Evolutionary conservation across 805 yeast species (phyloP).

Genomic region (Yarrowia sp.): DNA sequence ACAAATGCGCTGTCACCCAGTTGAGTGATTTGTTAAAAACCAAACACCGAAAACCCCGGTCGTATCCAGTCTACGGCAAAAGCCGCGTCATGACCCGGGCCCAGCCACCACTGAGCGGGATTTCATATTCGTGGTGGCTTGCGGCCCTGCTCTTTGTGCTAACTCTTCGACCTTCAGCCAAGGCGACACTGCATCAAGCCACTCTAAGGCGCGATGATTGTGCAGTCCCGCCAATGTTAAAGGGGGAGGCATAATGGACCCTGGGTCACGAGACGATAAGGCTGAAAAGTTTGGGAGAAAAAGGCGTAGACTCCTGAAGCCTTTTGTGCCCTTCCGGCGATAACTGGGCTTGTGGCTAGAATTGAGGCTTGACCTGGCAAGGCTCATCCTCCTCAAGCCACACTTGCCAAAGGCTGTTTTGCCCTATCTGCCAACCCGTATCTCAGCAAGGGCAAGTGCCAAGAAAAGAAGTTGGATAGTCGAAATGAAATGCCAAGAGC

Average conservation of each 20-base stretch:
- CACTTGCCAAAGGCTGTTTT: neutral
- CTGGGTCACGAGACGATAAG: neutral
- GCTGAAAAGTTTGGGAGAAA: neutral
- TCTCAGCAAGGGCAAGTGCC: neutral
- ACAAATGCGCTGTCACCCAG: too few relatives aligned
- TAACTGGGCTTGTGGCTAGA: neutral
- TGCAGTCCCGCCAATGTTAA: neutral
- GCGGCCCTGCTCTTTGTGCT: neutral
- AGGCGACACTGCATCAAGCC: slow-evolving; percentile 8
- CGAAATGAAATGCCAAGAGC: neutral
- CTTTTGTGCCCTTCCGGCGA: neutral
- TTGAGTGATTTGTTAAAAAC: too few relatives aligned
- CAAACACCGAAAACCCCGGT: too few relatives aligned
- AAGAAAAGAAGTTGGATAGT: neutral
- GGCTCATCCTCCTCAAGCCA: neutral
- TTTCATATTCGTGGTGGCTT: neutral
- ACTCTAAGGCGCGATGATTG: neutral
- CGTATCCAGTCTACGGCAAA: neutral
- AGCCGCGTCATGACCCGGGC: neutral
- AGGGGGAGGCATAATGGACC: neutral
- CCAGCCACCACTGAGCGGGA: neutral
- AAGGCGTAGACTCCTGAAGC: too few relatives aligned
- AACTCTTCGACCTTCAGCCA: neutral
- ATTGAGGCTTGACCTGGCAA: neutral
- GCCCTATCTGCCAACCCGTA: neutral